Evolutionary conservation across 208 protist species (phyloP), one percentile per base, ranked within the genome.

Genomic region (Vickermania ingenoplastis): DNA sequence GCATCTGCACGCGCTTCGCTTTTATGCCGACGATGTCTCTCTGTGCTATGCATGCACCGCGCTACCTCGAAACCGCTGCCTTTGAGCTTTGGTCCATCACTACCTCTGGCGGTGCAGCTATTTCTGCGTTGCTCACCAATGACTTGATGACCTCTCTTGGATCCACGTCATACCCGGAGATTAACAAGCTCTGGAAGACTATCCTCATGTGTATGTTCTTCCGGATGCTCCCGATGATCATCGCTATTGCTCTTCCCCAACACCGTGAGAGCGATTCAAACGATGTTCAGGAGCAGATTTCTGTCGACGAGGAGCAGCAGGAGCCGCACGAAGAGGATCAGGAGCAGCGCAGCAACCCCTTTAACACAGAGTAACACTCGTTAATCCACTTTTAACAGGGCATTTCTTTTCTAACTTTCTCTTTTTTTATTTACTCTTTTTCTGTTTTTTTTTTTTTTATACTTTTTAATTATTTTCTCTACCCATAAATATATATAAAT

Each of bases 71-170:
- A 63, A 68, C 71, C 21, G 75, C 71, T 21, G 59, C 65, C 3
- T 77, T 82, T 27, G 76, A 82, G 29, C 56, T 81, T 11, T 81
- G 77, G 63, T 75, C 65, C 31, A 67, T 75, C 5, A 64, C 72
- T 22, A 67, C 57, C 52, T 70, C 77, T 14, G 58, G 50, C 25
- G 75, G 75, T 25, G 66, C 67, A 41, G 67, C 65, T 4, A 45
- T 77, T 26, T 77, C 71, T 3, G 30, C 65, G 2, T n/a, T 72
- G 27, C 36, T 75, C 26, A 81, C 71, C 17, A 31, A n/a, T n/a
- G n/a, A n/a, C 30, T 53, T 75, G 23, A 61, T 67, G 59, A 26
- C 11, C 4, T 53, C n/a, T 7, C 53, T 75, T 48, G 56, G 56
- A 29, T 53, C 57, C 23, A 67, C 55, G 28, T 27, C 31, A 41